Conservation (phyloP, 225 moss, liverwort and hornwort species). For the Pseudisothecium myosuroides region DNA sequence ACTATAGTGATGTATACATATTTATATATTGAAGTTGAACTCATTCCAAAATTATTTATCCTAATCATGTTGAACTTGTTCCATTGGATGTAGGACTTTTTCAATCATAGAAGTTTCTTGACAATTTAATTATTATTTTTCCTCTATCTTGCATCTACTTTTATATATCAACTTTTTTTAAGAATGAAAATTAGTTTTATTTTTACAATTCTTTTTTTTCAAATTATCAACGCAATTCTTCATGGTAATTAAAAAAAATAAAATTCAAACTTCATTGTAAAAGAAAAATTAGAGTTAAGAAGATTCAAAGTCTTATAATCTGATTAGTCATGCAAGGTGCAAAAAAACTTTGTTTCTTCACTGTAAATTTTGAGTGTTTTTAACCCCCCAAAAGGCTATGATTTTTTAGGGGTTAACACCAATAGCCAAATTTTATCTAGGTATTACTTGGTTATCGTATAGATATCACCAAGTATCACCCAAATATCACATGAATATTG, state of each 20-base stretch:
- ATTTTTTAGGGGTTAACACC: rapidly evolving
- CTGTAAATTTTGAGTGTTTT: not conserved
- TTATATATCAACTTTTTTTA: not conserved
- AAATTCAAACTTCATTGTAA: not conserved
- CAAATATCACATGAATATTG: not conserved
- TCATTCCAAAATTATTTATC: no score
- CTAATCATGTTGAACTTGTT: not conserved
- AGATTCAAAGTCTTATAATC: not conserved
- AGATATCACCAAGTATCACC: not conserved
- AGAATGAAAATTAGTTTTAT: not conserved
- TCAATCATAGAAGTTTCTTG: not conserved
- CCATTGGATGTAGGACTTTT: not conserved
- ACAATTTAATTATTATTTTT: no score
- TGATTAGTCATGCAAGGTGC: not conserved
- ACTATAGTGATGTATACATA: not conserved
- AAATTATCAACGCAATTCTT: rapidly evolving
- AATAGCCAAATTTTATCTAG: not conserved
- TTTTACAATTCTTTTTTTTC: not conserved
- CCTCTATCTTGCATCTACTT: not conserved
- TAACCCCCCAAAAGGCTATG: rapidly evolving
- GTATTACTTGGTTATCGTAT: not conserved
- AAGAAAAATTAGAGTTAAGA: no score
- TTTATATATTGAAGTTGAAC: not conserved
- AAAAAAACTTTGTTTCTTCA: not conserved
- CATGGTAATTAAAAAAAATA: no score